Conservation (phyloP, 805 yeast genomes). For the Lipomyces spencermartinsiae region DNA sequence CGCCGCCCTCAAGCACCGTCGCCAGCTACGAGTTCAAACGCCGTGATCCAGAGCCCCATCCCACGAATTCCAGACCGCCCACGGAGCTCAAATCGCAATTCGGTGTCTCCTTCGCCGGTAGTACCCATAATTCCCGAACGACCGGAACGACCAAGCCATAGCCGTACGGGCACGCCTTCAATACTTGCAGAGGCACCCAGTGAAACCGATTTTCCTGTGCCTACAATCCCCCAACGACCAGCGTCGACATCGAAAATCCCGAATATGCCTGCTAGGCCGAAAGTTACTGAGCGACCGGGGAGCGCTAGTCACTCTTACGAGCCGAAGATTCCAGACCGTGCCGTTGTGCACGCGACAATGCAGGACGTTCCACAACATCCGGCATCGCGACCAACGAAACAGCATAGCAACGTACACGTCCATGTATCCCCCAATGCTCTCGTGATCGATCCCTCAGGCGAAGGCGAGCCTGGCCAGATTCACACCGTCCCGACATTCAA, state of each 20-base stretch:
- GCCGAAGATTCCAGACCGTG: background rate
- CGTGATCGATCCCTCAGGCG: conserved; percentile 19
- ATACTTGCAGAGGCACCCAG: background rate
- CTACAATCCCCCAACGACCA: background rate
- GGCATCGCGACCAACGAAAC: conserved; percentile 12
- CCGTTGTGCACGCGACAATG: background rate
- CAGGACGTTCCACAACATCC: conserved; percentile 20
- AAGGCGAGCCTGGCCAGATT: background rate
- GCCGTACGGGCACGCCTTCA: background rate
- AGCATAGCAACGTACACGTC: conserved; percentile 17
- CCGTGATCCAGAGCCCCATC: conserved; percentile 23
- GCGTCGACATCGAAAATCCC: background rate
- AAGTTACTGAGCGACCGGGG: conserved; percentile 11
- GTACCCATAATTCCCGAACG: background rate
- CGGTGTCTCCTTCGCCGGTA: background rate
- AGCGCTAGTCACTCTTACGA: background rate
- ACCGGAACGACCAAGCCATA: conserved; percentile 21
- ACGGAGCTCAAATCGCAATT: conserved; percentile 14
- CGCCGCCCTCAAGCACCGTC: background rate
- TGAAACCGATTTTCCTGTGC: background rate
- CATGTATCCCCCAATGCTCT: conserved; percentile 23
- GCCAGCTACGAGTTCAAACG: conserved; percentile 52
- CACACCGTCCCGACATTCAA: conserved; percentile 23
- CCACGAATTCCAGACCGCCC: conserved; percentile 20
- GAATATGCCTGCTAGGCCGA: background rate